These are phyloP conservation scores for Themeda triandra DNA, from an alignment of 176 grass and related monocot genomes.

Conservation along the genomic window DNA sequence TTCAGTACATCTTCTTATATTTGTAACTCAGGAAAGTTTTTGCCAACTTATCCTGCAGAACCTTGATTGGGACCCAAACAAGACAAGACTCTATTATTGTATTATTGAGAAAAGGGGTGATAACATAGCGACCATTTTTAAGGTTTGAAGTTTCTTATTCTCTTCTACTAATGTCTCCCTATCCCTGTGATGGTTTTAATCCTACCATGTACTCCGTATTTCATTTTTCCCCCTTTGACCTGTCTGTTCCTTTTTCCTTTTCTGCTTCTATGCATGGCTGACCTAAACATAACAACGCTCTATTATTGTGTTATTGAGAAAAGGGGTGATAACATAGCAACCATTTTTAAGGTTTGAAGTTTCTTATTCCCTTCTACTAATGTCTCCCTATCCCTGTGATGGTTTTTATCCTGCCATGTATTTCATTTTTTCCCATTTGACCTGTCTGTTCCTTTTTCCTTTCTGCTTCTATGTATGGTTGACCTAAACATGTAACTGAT, in stretches of 20 bases:
- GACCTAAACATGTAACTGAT: conserved; percentile 2
- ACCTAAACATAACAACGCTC: conserved; percentile 28
- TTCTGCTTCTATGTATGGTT: neutral
- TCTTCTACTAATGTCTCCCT: neutral
- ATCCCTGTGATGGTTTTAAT: neutral
- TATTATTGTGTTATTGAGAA: conserved; percentile 71
- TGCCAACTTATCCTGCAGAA: conserved; percentile 38
- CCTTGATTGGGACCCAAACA: conserved; percentile 51
- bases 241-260: neutral
- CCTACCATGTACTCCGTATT: neutral
- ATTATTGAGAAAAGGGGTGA: conserved; percentile 49
- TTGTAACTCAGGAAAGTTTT: conserved; percentile 7
- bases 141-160: conserved; percentile 34
- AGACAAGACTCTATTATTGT: conserved; percentile 59
- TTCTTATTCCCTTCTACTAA: neutral
- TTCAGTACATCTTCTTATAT: neutral
- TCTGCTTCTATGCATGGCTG: neutral
- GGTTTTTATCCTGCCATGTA: neutral
- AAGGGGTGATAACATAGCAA: conserved; percentile 5
- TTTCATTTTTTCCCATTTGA: neutral
- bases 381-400: neutral
- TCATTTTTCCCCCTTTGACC: neutral
- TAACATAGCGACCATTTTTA: conserved; percentile 26
- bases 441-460: neutral
- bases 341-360: conserved; percentile 55